Conservation (phyloP, 768 basidiomycete genomes). For the Tricholoma hemisulphureum region DNA sequence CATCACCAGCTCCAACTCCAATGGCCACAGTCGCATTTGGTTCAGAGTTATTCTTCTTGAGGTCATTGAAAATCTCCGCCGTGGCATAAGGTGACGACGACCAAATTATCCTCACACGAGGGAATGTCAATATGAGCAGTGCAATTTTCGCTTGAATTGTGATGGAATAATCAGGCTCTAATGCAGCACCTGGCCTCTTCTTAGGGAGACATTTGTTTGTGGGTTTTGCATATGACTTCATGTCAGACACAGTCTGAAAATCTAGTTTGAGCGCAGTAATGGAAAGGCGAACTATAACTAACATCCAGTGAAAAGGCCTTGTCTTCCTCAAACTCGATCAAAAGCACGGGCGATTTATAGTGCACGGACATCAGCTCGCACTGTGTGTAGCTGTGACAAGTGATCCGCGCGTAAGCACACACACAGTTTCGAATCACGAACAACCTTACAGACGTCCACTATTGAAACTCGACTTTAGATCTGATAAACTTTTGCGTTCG, state of each 20-base stretch:
- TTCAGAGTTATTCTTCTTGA: constrained; percentile 77
- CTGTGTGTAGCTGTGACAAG: constrained; percentile 80
- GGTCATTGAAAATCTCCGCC: constrained; percentile 87
- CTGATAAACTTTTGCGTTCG: constrained; percentile 92
- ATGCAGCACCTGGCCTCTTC: constrained; percentile 38
- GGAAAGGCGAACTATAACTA: constrained; percentile 12
- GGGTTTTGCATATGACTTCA: constrained; percentile 67
- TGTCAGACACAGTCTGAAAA: constrained; percentile 56
- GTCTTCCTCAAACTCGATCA: constrained; percentile 98
- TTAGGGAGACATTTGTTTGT: constrained; percentile 54
- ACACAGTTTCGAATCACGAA: too few species aligned
- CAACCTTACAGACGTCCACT: constrained; percentile 92
- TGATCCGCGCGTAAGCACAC: too few species aligned
- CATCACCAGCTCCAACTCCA: constrained; percentile 77
- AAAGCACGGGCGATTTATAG: constrained; percentile 88
- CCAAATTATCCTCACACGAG: constrained; percentile 93
- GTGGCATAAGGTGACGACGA: constrained; percentile 94
- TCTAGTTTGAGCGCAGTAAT: not conserved
- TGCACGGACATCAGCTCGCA: constrained; percentile 96
- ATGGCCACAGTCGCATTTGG: constrained; percentile 79
- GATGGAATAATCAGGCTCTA: constrained; percentile 35
- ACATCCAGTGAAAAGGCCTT: constrained; percentile 92
- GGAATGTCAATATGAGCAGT: constrained; percentile 85
- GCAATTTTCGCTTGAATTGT: constrained; percentile 91
- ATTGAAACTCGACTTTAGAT: constrained; percentile 90